Conservation (phyloP, 495 filamentous ascomycete genomes). For the Geoglossum glabrum region DNA sequence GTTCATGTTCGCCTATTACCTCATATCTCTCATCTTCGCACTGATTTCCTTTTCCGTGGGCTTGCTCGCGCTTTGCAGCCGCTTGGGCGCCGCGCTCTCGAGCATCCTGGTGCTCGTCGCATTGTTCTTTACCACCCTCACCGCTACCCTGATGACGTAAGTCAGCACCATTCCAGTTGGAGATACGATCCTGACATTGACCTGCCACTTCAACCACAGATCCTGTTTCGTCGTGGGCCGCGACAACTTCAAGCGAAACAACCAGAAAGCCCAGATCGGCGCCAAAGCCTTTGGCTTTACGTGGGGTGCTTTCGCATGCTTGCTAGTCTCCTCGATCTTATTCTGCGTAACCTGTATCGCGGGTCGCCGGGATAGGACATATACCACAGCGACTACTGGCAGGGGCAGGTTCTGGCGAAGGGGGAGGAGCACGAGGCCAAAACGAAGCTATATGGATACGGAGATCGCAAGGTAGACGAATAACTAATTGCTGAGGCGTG, state of each 20-base stretch:
- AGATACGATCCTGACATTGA: background rate
- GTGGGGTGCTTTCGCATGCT: constrained; percentile 55
- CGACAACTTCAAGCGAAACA: constrained; percentile 38
- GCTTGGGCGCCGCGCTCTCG: constrained; percentile 39
- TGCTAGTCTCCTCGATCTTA: constrained; percentile 48
- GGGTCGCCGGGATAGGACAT: constrained; percentile 11
- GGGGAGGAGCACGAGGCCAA: constrained; percentile 20
- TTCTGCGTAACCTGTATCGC: constrained; percentile 37
- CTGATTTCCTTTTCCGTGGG: constrained; percentile 37
- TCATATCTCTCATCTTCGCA: constrained; percentile 48
- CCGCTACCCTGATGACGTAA: constrained; percentile 51
- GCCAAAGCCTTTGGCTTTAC: constrained; percentile 64
- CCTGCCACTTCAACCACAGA: constrained; percentile 18
- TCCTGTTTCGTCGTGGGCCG: constrained; percentile 61
- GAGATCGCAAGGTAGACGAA: constrained; percentile 34
- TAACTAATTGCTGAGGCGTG: too few species aligned
- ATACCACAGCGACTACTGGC: background rate
- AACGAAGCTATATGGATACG: constrained; percentile 30
- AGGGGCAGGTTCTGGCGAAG: constrained; percentile 17
- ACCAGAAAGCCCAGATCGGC: constrained; percentile 41
- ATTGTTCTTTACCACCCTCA: constrained; percentile 40
- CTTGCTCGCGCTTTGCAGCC: constrained; percentile 38
- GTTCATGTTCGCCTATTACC: constrained; percentile 52
- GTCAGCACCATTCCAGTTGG: constrained; percentile 15
- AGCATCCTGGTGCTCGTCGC: constrained; percentile 32